Evolutionary conservation across 2,329 filamentous ascomycete species (phyloP).

Genomic region (Penicillium sp.): DNA sequence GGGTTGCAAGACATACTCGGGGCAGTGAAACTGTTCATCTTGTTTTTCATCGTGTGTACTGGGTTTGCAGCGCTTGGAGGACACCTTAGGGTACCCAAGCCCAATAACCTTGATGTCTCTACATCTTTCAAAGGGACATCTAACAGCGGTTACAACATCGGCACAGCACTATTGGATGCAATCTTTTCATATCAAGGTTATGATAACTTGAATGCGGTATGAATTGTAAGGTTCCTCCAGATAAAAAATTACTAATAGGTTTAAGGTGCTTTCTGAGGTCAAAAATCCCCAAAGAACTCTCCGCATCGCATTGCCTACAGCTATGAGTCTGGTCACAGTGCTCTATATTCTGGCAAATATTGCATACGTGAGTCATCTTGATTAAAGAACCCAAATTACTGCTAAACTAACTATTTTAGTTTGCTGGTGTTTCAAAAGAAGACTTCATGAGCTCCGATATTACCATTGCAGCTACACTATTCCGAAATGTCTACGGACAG

Average conservation of each 20-base stretch:
- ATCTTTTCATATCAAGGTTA: conserved; percentile 49
- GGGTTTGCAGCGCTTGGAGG: conserved; percentile 42
- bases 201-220: conserved; percentile 18
- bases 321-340: conserved; percentile 51
- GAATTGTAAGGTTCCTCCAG: not conserved
- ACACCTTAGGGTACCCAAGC: conserved; percentile 38
- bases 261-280: conserved; percentile 52
- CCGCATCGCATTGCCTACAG: conserved; percentile 53
- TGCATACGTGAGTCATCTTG: conserved; percentile 41
- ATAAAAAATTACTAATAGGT: not conserved
- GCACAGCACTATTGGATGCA: conserved; percentile 34
- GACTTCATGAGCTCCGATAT: conserved; percentile 52
- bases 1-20: conserved; percentile 48
- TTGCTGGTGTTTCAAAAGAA: conserved; percentile 54
- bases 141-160: conserved; percentile 22
- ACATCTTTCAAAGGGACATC: conserved; percentile 21
- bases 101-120: conserved; percentile 41
- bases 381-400: not conserved
- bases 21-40: conserved; percentile 47
- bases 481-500: conserved; percentile 44
- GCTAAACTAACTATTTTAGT: conserved; percentile 21
- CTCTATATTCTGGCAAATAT: conserved; percentile 57
- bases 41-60: conserved; percentile 45
- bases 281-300: conserved; percentile 56
- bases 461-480: conserved; percentile 55